A percentile compares a stretch with the other conserved stretches of the same genome.
These are phyloP conservation scores for Paspalum vaginatum DNA, from an alignment of 176 grass and related monocot species.

Conservation along the genomic window DNA sequence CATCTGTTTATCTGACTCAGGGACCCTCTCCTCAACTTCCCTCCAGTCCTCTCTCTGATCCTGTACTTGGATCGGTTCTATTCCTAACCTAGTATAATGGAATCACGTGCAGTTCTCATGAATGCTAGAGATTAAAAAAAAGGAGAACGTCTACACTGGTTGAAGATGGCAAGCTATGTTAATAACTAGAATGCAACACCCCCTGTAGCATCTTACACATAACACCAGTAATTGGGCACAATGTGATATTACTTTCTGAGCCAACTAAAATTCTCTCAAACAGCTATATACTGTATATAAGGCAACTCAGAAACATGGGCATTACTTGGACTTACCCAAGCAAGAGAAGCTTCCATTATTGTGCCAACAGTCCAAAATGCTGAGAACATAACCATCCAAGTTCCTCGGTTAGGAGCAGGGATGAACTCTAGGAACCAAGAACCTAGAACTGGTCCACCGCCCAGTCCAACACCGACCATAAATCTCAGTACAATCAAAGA, in stretches of 20 bases:
- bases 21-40: background rate
- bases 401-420: conserved; percentile 85
- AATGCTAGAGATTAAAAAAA: too few relatives aligned
- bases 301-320: background rate
- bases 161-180: background rate
- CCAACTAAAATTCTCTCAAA: background rate
- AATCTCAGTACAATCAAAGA: conserved; percentile 83
- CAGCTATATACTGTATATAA: background rate
- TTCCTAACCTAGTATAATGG: background rate
- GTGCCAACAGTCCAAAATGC: conserved; percentile 90
- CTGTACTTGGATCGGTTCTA: background rate
- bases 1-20: conserved; percentile 13
- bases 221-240: background rate
- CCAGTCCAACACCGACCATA: conserved; percentile 87
- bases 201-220: background rate
- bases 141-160: background rate
- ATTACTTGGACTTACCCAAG: conserved; percentile 69
- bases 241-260: background rate
- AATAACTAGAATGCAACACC: background rate
- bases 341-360: conserved; percentile 96
- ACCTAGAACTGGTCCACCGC: conserved; percentile 78
- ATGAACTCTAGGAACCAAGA: conserved; percentile 99
- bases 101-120: background rate
- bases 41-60: background rate
- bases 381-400: conserved; percentile 91